Conservation (phyloP, 306 rosid genomes). For the Geum urbanum region DNA sequence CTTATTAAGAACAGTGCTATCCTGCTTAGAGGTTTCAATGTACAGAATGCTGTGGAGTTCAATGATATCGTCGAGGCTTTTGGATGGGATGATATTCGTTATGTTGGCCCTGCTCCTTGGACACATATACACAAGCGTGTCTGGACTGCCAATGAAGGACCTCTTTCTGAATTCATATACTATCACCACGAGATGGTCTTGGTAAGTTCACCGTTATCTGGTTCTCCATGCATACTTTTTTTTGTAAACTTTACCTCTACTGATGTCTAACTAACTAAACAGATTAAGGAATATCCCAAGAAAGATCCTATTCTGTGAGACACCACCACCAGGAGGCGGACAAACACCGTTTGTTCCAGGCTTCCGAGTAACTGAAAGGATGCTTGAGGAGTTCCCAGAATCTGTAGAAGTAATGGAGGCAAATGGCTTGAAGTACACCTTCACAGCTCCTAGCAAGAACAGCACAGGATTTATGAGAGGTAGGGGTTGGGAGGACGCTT, state of each 20-base stretch:
- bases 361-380: slow-evolving; percentile 59
- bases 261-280: slow-evolving; percentile 19
- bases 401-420: slow-evolving; percentile 53
- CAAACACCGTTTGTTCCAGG: slow-evolving; percentile 82
- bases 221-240: too few relatives aligned
- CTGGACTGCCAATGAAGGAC: slow-evolving; percentile 94
- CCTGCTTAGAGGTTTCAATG: slow-evolving; percentile 61
- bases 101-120: slow-evolving; percentile 82
- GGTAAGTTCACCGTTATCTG: slow-evolving; percentile 40
- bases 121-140: slow-evolving; percentile 68
- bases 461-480: slow-evolving; percentile 70
- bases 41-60: slow-evolving; percentile 53
- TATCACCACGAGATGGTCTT: slow-evolving; percentile 93
- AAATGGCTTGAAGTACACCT: slow-evolving; percentile 59
- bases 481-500: slow-evolving; percentile 81
- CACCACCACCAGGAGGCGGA: slow-evolving; percentile 85
- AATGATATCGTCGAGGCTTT: slow-evolving; percentile 56
- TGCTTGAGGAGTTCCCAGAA: slow-evolving; percentile 70
- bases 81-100: slow-evolving; percentile 73
- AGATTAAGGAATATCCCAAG: slow-evolving; percentile 66
- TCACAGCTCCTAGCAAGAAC: slow-evolving; percentile 53
- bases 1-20: slow-evolving; percentile 66
- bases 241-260: too few relatives aligned
- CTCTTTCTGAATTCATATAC: slow-evolving; percentile 77
- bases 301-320: slow-evolving; percentile 62